Conservation (phyloP, 1,284 basidiomycete genomes). For the Sporisorium scitamineum region DNA sequence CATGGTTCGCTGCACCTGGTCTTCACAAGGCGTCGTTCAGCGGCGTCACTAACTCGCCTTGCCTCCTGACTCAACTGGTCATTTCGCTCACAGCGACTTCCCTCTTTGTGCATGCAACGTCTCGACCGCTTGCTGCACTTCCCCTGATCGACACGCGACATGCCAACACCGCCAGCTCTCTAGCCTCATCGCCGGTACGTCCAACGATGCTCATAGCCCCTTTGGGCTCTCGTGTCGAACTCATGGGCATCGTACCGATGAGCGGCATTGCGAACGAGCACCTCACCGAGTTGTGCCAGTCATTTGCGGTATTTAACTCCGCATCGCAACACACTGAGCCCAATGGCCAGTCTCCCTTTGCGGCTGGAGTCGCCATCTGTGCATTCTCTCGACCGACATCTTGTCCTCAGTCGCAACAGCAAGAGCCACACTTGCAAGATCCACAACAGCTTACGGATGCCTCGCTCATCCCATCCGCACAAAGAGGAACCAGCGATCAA, state of each 20-base stretch:
- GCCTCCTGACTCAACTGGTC: conserved; percentile 10
- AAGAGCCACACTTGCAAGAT: neutral
- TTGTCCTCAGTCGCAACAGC: neutral
- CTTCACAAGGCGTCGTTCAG: neutral
- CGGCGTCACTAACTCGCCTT: conserved; percentile 1
- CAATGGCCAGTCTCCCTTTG: conserved; percentile 2
- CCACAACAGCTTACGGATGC: neutral
- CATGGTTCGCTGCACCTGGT: conserved; percentile 7
- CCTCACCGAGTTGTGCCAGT: conserved; percentile 11
- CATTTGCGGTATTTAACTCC: conserved; percentile 2
- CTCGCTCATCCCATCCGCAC: neutral
- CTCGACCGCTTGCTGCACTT: conserved; percentile 19
- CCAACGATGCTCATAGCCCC: conserved; percentile 22
- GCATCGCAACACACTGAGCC: neutral
- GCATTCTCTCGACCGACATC: neutral
- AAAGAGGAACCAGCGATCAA: neutral
- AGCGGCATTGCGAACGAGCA: conserved; percentile 16
- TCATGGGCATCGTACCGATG: conserved; percentile 6
- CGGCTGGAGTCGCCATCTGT: conserved; percentile 31
- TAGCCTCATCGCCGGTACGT: neutral
- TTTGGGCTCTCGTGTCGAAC: conserved; percentile 13
- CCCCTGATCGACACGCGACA: conserved; percentile 15
- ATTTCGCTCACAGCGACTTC: conserved; percentile 7
- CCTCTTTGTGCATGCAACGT: conserved; percentile 10
- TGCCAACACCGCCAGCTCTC: neutral